Base-by-base conservation (phyloP, 1,139 yeast species). In the Candida sp. region DNA sequence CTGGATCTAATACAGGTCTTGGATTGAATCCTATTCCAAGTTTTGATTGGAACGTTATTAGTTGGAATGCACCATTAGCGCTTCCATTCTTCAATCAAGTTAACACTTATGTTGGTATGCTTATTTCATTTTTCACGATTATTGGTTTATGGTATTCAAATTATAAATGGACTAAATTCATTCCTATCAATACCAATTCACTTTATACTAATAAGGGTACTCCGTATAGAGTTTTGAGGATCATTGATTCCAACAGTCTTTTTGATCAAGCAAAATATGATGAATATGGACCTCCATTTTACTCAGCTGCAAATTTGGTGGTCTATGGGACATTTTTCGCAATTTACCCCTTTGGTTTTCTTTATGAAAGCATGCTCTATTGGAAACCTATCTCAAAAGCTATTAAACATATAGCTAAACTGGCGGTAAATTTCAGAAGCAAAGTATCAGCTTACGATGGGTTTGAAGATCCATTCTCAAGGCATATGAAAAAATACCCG, bases 21-120 rank as follows among this genome's bases (percentile, higher is more conserved):
- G 87, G 86, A 2, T 49, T 81, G 37, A 81, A 81, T 53, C 87
- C 87, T n/a, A 54, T 76, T 43, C 58, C 82, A 1, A 53, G 77
- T 46, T 75, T 80, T 52, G 84, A 76, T 53, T 79, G 81, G 80
- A 75, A 74, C 50, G 43, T 60, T 29, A 49, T 62, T 42, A 44
- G 52, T 43, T 54, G 34, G 23, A 50, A 50, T 21, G 43, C 46
- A 30, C 66, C 74, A 25, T 56, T 76, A 46, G 49, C 64, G n/a
- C 49, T 66, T 19, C 84, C 84, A 27, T 78, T 77, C 48, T 80
- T 65, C 55, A 64, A 82, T 2, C 63, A 66, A 21, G 56, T 59
- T 7, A 74, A 70, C 51, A 68, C 62, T 43, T 68, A 65, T 44
- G 46, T 66, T 41, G 86, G 85, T 21, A 49, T 65, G 12, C 5